Evolutionary conservation across 352 stramenopile genomes (phyloP).

Genomic region (Aphanomyces astaci): DNA sequence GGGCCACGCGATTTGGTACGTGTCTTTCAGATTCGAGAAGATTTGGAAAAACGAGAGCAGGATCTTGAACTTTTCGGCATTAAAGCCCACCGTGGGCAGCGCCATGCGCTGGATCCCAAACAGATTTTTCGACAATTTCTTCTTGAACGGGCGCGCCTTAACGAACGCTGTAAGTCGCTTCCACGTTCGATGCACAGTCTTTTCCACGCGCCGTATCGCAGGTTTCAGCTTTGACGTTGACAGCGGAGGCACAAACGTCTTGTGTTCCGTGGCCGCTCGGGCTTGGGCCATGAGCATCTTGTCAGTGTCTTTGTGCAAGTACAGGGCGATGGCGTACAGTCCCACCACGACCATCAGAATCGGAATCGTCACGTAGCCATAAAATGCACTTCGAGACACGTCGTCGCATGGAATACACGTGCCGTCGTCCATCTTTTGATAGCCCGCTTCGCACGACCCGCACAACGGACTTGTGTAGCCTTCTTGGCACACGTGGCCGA

Average conservation of each 20-base stretch:
- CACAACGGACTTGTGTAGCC: constrained; percentile 5
- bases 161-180: neutral
- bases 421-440: constrained; percentile 12
- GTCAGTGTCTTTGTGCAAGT: constrained; percentile 4
- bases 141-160: neutral
- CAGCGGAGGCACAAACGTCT: neutral
- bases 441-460: neutral
- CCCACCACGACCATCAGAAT: neutral
- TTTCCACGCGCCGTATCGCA: constrained; percentile 19
- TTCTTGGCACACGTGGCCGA: constrained; percentile 19
- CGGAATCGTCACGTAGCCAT: neutral
- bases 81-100: constrained; percentile 29
- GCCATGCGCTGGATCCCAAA: constrained; percentile 37
- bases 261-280: neutral
- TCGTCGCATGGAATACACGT: neutral
- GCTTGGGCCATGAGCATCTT: constrained; percentile 6
- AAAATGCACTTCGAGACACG: neutral
- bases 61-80: constrained; percentile 73
- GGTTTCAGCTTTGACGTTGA: neutral
- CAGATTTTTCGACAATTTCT: constrained; percentile 17
- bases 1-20: constrained; percentile 67
- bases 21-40: constrained; percentile 59
- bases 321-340: neutral
- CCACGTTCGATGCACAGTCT: constrained; percentile 7
- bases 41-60: constrained; percentile 70